phyloP scores from a whole-genome alignment of 805 yeast species.

The Cyberlindnera samutprakarnensis region DNA sequence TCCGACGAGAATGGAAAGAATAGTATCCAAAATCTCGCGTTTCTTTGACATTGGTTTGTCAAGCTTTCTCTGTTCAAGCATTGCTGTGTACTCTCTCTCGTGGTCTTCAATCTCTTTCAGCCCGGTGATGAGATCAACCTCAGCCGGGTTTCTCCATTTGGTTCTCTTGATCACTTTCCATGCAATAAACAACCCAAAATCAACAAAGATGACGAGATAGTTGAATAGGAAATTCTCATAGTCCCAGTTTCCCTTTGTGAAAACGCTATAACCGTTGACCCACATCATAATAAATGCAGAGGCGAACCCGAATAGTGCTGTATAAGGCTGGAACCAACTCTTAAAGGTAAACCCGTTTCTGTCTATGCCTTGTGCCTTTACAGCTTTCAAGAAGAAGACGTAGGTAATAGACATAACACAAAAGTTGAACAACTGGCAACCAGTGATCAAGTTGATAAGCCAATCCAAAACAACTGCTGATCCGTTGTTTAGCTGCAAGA shows the following conservation, averaged over 20 bases:
- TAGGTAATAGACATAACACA: constrained; percentile 50
- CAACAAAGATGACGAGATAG: constrained; percentile 64
- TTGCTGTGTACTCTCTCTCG: constrained; percentile 26
- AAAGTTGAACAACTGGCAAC: constrained; percentile 60
- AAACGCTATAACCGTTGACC: constrained; percentile 63
- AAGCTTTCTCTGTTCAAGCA: constrained; percentile 16
- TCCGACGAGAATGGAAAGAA: constrained; percentile 16
- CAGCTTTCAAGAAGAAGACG: constrained; percentile 54
- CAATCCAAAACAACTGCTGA: constrained; percentile 62
- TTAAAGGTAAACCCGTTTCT: constrained; percentile 39
- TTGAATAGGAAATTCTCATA: constrained; percentile 55
- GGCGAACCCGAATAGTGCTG: constrained; percentile 40
- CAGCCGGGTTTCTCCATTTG: constrained; percentile 34
- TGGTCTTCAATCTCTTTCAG: constrained; percentile 53
- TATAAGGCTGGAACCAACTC: constrained; percentile 55
- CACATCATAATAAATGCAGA: constrained; percentile 44
- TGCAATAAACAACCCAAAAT: constrained; percentile 36
- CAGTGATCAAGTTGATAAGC: constrained; percentile 66
- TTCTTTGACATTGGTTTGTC: constrained; percentile 13
- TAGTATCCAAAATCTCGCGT: constrained; percentile 9
- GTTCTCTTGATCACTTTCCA: constrained; percentile 50
- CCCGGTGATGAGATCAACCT: constrained; percentile 49
- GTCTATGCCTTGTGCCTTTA: constrained; percentile 43
- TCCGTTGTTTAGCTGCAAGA: constrained; percentile 52
- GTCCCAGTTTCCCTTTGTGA: constrained; percentile 60